Evolutionary conservation across 2,329 filamentous ascomycete species (phyloP).

Genomic region (Paecilomyces sp.): DNA sequence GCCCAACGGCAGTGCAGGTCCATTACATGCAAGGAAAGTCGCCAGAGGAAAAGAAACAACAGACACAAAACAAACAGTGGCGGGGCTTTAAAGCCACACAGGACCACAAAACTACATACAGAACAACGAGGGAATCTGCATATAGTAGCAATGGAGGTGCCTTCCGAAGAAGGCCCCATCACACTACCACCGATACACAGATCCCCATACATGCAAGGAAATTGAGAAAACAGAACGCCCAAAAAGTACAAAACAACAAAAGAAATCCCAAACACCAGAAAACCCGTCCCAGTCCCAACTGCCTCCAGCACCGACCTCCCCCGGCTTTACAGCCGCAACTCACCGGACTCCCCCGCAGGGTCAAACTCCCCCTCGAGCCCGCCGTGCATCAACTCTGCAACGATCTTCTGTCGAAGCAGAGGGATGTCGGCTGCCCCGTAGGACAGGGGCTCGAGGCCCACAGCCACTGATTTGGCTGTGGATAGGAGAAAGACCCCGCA

Average conservation of each 20-base stretch:
- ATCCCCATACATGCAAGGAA: neutral
- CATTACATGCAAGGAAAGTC: neutral
- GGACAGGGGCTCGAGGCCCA: constrained; percentile 36
- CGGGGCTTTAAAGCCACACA: constrained; percentile 1
- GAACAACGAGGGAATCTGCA: neutral
- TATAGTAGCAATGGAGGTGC: constrained; percentile 1
- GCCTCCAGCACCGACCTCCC: neutral
- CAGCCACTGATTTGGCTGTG: constrained; percentile 40
- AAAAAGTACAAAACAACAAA: constrained; percentile 1
- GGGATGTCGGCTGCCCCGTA: constrained; percentile 34
- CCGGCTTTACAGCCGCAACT: constrained; percentile 15
- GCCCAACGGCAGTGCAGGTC: neutral
- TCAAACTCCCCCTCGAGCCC: constrained; percentile 37
- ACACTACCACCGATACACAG: neutral
- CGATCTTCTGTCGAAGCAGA: constrained; percentile 37
- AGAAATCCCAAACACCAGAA: constrained; percentile 1
- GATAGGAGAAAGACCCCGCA: constrained; percentile 46
- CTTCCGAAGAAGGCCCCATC: constrained; percentile 1
- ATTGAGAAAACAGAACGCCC: constrained; percentile 1
- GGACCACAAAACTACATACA: neutral
- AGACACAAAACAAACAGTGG: neutral
- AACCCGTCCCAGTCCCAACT: neutral
- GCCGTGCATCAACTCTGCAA: constrained; percentile 41
- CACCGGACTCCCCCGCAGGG: constrained; percentile 15
- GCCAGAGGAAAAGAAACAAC: neutral